Evolutionary conservation across 2,329 filamentous ascomycete species (phyloP), one percentile per base, ranked within the genome.

Genomic region (Exophiala phaeomuriformis): DNA sequence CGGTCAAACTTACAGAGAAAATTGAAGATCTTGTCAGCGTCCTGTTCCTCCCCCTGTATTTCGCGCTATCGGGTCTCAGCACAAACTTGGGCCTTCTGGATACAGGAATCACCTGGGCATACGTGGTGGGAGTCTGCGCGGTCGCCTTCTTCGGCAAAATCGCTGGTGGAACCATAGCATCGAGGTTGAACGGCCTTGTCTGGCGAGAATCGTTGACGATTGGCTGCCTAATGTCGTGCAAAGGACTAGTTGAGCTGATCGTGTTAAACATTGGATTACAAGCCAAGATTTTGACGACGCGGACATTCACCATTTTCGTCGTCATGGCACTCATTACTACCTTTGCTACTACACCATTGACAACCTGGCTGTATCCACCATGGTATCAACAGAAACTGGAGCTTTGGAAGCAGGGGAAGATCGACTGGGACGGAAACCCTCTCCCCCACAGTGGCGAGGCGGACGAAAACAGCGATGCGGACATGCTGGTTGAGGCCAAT

Each of bases 191-290:
- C 63, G 89, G 86, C 29, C 75, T 96, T 47, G 78, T 94, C 1
- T 97, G 91, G 91, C 81, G 90, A 55, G 91, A 97, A 68, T 90
- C 86, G 53, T 80, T 94, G 32, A 82, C 88, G 1, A 93, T 97
- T 61, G 91, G 91, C 9, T 82, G 85, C 10, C 72, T 96, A 64
- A 97, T 97, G 91, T 95, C 88, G 71, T 97, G 91, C 70, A 97
- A 97, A 69, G 91, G 91, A 64, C 76, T 97, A 6, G 90, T 96
- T 0, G 90, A 96, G 68, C 74, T 97, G 49, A 96, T 97, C 67
- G 90, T 96, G n/a, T 37, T 51, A 77, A 86, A 87, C 64, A 89
- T 97, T 62, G 89, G 90, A 42, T 76, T 90, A 2, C 84, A 91
- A 72, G 89, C 90, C 19, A 82, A 81, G 35, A 94, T 95, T 56